Conservation (phyloP, 306 rosid species). For the Fragaria ananassa region DNA sequence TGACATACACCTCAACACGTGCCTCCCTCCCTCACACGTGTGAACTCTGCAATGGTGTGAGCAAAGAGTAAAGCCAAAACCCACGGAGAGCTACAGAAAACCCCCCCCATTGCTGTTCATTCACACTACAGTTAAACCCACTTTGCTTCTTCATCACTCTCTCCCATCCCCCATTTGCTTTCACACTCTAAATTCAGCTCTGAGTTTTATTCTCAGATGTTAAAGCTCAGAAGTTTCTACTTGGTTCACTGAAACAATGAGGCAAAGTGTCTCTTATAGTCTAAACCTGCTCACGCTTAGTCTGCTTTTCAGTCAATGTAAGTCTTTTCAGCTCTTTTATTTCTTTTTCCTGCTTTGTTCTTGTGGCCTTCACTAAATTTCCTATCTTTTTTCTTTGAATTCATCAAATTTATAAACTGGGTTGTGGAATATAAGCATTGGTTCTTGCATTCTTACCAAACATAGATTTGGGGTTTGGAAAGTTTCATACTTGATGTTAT, state of each 20-base stretch:
- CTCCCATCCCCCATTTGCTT: neutral
- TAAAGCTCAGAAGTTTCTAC: conserved; percentile 8
- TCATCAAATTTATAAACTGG: conserved; percentile 1
- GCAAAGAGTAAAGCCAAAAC: neutral
- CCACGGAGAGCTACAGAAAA: neutral
- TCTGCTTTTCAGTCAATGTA: conserved; percentile 35
- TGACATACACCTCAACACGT: conserved; percentile 18
- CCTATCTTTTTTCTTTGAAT: neutral
- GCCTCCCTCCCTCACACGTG: conserved; percentile 24
- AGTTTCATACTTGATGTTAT: neutral
- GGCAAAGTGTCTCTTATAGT: conserved; percentile 19
- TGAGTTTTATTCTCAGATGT: neutral
- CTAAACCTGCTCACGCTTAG: conserved; percentile 27
- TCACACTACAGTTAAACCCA: neutral
- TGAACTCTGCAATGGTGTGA: neutral
- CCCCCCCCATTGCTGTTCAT: neutral
- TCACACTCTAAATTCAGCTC: neutral
- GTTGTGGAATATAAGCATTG: neutral
- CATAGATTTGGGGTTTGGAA: neutral
- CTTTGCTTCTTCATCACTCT: neutral
- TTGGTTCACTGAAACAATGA: conserved; percentile 30
- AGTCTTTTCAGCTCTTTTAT: conserved; percentile 18
- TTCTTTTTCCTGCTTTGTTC: conserved; percentile 1
- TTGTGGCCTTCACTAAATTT: neutral
- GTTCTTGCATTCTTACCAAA: neutral